Percentiles rank a stretch among this genome's conserved stretches.
phyloP scores from a whole-genome alignment of 768 basidiomycete species.

The Tulasnella sp. region DNA sequence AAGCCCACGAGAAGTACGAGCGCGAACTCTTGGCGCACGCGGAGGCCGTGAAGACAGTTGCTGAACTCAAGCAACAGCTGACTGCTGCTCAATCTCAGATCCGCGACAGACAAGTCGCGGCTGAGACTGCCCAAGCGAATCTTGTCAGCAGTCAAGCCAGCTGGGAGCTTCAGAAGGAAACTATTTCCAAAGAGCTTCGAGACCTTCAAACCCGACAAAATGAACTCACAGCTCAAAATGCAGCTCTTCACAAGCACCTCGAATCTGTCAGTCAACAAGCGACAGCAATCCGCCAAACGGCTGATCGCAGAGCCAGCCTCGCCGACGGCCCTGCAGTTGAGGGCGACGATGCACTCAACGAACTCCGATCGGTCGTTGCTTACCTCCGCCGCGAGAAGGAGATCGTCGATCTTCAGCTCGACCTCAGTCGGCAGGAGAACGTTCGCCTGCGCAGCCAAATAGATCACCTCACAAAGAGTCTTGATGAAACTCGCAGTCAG shows the following conservation, averaged over 20 bases:
- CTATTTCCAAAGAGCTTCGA: slow-evolving; percentile 66
- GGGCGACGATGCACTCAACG: slow-evolving; percentile 47
- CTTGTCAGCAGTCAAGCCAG: slow-evolving; percentile 61
- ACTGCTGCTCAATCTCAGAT: slow-evolving; percentile 43
- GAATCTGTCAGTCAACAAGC: slow-evolving; percentile 79
- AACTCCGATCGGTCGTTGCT: slow-evolving; percentile 67
- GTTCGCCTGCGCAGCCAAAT: slow-evolving; percentile 64
- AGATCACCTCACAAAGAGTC: slow-evolving; percentile 58
- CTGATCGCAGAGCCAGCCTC: slow-evolving; percentile 14
- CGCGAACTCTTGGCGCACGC: slow-evolving; percentile 80
- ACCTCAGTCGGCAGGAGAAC: slow-evolving; percentile 72
- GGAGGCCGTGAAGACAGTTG: slow-evolving; percentile 67
- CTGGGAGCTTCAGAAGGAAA: slow-evolving; percentile 71
- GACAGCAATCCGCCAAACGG: slow-evolving; percentile 47
- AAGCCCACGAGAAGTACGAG: slow-evolving; percentile 73
- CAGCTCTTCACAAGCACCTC: slow-evolving; percentile 70
- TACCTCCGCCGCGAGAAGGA: slow-evolving; percentile 88
- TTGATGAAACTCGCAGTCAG: slow-evolving; percentile 62
- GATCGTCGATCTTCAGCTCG: slow-evolving; percentile 79
- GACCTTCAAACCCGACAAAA: slow-evolving; percentile 66
- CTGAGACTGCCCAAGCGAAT: slow-evolving; percentile 70
- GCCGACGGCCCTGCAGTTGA: slow-evolving; percentile 43
- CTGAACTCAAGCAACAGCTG: slow-evolving; percentile 57
- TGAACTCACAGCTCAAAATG: slow-evolving; percentile 69
- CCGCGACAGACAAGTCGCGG: slow-evolving; percentile 51